Conservation (phyloP, 768 basidiomycete species). For the Suillus hirtellus region DNA sequence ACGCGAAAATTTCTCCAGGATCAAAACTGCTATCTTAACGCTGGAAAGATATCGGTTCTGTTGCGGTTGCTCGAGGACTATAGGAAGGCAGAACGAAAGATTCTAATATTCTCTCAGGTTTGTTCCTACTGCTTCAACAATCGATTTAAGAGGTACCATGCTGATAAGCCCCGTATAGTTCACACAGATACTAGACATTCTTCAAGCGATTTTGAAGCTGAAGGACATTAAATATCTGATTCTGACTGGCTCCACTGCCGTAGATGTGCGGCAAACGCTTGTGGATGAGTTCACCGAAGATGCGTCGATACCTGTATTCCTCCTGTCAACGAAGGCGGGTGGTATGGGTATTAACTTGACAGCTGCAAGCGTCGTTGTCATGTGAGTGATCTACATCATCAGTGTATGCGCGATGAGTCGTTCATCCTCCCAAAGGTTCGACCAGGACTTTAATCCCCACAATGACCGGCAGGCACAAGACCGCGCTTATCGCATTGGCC, state of each 20-base stretch:
- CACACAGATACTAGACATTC: conserved; percentile 92
- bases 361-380: conserved; percentile 93
- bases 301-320: conserved; percentile 81
- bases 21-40: conserved; percentile 75
- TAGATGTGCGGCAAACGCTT: conserved; percentile 88
- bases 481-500: conserved; percentile 95
- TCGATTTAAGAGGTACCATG: background rate
- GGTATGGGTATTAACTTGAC: conserved; percentile 97
- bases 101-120: conserved; percentile 95
- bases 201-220: conserved; percentile 78
- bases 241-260: conserved; percentile 90
- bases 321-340: conserved; percentile 90
- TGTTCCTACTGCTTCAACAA: conserved; percentile 20
- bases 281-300: conserved; percentile 95
- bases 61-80: conserved; percentile 72
- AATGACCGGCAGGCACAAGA: conserved; percentile 99
- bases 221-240: conserved; percentile 73
- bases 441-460: conserved; percentile 97
- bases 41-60: conserved; percentile 83
- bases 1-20: conserved; percentile 74
- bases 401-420: conserved; percentile 4
- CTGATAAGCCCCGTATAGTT: conserved; percentile 52
- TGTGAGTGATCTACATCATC: conserved; percentile 46
- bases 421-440: conserved; percentile 59
- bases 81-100: conserved; percentile 66